Evolutionary conservation across 2,329 filamentous ascomycete genomes (phyloP).

Genomic region (Eutypella sp.): DNA sequence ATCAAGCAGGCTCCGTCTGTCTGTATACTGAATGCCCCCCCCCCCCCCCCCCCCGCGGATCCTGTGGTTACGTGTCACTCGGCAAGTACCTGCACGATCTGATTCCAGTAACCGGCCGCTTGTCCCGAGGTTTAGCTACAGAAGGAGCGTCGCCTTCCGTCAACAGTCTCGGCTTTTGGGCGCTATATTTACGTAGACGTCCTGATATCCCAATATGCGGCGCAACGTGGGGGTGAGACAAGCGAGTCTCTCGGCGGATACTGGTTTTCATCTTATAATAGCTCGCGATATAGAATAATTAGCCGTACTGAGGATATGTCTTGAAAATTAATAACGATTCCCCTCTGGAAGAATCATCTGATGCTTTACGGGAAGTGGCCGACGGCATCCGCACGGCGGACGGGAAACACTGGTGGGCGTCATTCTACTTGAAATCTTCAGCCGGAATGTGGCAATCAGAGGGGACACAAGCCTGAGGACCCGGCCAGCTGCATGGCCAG

Average conservation of each 20-base stretch:
- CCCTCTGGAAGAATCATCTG: background rate
- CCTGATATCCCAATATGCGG: background rate
- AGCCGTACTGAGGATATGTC: background rate
- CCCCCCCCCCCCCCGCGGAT: too few species aligned
- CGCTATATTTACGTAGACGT: background rate
- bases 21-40: background rate
- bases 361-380: slow-evolving; percentile 10
- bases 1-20: background rate
- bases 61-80: too few species aligned
- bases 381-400: slow-evolving; percentile 1
- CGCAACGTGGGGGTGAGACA: background rate
- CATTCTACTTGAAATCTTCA: slow-evolving; percentile 13
- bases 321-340: background rate
- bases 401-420: slow-evolving; percentile 2
- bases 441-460: slow-evolving; percentile 5
- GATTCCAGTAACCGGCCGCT: background rate
- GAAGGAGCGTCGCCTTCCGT: background rate
- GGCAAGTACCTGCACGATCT: background rate
- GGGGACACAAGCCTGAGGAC: slow-evolving; percentile 13
- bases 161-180: background rate
- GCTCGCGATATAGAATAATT: background rate
- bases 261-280: background rate
- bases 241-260: background rate
- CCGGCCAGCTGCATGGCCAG: slow-evolving; percentile 20
- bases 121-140: background rate